Percentiles rank a stretch among this genome's conserved stretches.
Evolutionary conservation across 441 rosid genomes (phyloP).

Genomic region (Gossypium davidsonii): DNA sequence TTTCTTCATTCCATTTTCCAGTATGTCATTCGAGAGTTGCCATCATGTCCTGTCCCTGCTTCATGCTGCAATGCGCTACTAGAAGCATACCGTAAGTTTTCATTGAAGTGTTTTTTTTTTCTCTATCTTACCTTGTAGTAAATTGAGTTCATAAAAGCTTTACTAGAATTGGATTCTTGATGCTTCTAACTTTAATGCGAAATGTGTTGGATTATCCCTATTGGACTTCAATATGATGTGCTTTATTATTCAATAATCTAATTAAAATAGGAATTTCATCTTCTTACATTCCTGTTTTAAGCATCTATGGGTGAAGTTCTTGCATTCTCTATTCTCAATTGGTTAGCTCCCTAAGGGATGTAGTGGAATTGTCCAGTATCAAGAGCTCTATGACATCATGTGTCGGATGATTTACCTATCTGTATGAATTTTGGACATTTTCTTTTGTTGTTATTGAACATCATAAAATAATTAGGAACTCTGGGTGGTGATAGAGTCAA

Average conservation of each 20-base stretch:
- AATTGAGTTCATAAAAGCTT: background rate
- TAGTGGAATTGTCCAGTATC: background rate
- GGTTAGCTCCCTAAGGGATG: background rate
- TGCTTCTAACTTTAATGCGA: background rate
- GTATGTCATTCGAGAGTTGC: slow-evolving; percentile 94
- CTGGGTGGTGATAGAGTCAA: slow-evolving; percentile 62
- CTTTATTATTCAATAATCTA: background rate
- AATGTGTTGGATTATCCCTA: background rate
- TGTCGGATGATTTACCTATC: background rate
- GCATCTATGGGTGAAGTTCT: background rate
- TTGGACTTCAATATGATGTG: background rate
- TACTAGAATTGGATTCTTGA: background rate
- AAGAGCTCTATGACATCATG: background rate
- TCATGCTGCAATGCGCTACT: slow-evolving; percentile 96
- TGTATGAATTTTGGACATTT: slow-evolving; percentile 15
- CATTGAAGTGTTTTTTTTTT: background rate
- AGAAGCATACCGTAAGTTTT: slow-evolving; percentile 85
- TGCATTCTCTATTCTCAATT: background rate
- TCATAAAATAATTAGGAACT: slow-evolving; percentile 45
- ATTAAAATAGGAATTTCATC: background rate
- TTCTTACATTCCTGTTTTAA: background rate
- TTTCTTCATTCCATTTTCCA: slow-evolving; percentile 31
- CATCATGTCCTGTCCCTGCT: slow-evolving; percentile 98
- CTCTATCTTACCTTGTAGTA: background rate
- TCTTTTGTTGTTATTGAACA: slow-evolving; percentile 7